Percentiles rank a stretch among this genome's conserved stretches.
These are phyloP conservation scores for Tirmania nivea DNA, from an alignment of 495 filamentous ascomycete genomes.

Conservation along the genomic window DNA sequence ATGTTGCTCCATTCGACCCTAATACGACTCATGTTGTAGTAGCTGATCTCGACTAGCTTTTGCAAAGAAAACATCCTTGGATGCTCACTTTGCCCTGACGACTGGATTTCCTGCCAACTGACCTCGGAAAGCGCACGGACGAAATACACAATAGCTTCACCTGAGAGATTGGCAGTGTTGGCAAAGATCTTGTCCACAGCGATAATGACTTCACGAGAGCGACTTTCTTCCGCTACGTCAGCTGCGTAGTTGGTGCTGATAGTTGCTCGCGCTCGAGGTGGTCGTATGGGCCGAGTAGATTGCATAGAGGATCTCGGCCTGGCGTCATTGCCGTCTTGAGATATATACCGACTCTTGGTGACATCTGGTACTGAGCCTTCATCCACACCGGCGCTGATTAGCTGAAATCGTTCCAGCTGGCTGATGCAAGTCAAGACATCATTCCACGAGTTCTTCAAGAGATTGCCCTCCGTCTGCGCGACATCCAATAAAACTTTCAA, in stretches of 20 bases:
- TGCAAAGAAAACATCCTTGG: constrained; percentile 91
- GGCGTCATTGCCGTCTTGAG: constrained; percentile 26
- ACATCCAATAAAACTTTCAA: constrained; percentile 77
- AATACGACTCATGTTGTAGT: constrained; percentile 98
- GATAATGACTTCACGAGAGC: constrained; percentile 78
- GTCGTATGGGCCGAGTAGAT: constrained; percentile 31
- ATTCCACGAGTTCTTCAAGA: constrained; percentile 74
- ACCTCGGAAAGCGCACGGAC: constrained; percentile 82
- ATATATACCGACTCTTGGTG: constrained; percentile 53
- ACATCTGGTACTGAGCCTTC: constrained; percentile 85
- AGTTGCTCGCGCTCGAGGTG: constrained; percentile 38
- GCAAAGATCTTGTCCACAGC: constrained; percentile 90
- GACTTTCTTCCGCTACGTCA: constrained; percentile 76
- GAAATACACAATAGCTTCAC: constrained; percentile 94
- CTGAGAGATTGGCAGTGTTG: constrained; percentile 77
- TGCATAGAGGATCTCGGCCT: constrained; percentile 31
- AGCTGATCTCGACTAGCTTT: constrained; percentile 95
- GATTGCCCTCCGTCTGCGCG: constrained; percentile 75
- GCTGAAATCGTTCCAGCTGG: constrained; percentile 83
- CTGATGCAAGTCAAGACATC: constrained; percentile 89
- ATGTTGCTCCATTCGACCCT: constrained; percentile 96
- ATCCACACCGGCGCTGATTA: constrained; percentile 85
- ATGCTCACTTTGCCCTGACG: constrained; percentile 81
- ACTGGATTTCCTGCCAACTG: constrained; percentile 97
- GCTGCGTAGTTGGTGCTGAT: constrained; percentile 47